Conservation (phyloP, 129 eudicot genomes). For the Daucus carota region DNA sequence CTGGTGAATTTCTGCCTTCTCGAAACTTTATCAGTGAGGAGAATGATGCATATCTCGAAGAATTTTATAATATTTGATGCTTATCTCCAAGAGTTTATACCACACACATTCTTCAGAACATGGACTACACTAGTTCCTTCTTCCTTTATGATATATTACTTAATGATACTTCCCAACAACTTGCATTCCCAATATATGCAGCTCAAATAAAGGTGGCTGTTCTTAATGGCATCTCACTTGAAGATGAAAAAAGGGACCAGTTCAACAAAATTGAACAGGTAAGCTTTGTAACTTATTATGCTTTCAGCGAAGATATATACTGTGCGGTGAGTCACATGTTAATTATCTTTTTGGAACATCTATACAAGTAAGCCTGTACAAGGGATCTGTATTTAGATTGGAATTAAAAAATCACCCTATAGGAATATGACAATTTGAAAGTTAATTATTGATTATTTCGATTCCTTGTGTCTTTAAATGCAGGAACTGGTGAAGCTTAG, state of each 20-base stretch:
- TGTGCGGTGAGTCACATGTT: neutral
- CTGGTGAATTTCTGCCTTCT: too few species aligned
- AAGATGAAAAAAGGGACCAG: conserved; percentile 75
- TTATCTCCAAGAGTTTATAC: neutral
- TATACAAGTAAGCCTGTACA: neutral
- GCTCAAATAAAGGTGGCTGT: conserved; percentile 90
- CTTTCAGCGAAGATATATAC: neutral
- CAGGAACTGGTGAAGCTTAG: conserved; percentile 84
- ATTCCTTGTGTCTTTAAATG: conserved; percentile 12
- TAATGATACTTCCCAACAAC: neutral
- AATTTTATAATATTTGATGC: neutral
- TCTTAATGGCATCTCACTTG: conserved; percentile 82
- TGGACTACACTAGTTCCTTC: neutral
- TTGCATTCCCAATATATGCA: conserved; percentile 30
- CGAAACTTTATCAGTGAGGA: too few species aligned
- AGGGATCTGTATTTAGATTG: neutral
- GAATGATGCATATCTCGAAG: neutral
- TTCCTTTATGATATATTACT: neutral
- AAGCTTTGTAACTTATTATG: neutral
- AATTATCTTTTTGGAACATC: neutral
- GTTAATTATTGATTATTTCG: neutral
- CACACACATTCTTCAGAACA: neutral
- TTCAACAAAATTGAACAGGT: conserved; percentile 91
- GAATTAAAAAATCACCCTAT: neutral
- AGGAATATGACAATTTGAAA: neutral